These are phyloP conservation scores for Alliaria petiolata DNA, from an alignment of 345 rosid genomes.

Conservation along the genomic window DNA sequence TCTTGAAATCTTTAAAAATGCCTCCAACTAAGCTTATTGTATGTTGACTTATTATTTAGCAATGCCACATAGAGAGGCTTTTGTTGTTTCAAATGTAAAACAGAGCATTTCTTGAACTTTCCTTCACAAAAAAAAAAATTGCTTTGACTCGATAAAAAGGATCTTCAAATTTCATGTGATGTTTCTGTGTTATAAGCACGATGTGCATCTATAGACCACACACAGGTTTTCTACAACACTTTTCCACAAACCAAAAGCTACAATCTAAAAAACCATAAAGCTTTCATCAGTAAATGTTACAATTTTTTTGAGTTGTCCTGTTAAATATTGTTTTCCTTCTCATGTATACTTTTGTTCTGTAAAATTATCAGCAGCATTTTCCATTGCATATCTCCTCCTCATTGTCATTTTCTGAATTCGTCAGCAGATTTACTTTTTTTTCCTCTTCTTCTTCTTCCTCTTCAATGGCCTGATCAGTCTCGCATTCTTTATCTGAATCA, in stretches of 20 bases:
- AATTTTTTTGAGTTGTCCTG: neutral
- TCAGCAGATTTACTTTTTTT: neutral
- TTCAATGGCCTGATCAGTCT: neutral
- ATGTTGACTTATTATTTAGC: neutral
- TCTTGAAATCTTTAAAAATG: conserved; percentile 15
- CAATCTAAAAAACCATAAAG: conserved; percentile 23
- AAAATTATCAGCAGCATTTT: neutral
- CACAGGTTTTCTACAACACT: conserved; percentile 26
- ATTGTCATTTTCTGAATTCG: conserved; percentile 11
- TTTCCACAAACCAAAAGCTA: conserved; percentile 19
- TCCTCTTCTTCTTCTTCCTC: neutral
- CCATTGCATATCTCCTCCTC: conserved; percentile 30
- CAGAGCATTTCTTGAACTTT: too few relatives aligned
- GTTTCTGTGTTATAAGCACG: too few relatives aligned
- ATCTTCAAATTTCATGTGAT: too few relatives aligned
- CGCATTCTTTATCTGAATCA: conserved; percentile 40
- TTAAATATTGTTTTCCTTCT: neutral
- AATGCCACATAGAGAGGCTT: too few relatives aligned
- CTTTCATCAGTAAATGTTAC: conserved; percentile 20
- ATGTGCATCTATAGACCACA: conserved; percentile 16
- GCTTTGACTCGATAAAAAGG: too few relatives aligned
- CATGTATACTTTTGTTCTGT: conserved; percentile 2
- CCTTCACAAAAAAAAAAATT: too few relatives aligned
- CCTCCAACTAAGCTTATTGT: neutral
- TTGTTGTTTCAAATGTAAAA: too few relatives aligned